Evolutionary conservation across 1,284 basidiomycete genomes (phyloP).

Genomic region (Rhodotorula glutinis): DNA sequence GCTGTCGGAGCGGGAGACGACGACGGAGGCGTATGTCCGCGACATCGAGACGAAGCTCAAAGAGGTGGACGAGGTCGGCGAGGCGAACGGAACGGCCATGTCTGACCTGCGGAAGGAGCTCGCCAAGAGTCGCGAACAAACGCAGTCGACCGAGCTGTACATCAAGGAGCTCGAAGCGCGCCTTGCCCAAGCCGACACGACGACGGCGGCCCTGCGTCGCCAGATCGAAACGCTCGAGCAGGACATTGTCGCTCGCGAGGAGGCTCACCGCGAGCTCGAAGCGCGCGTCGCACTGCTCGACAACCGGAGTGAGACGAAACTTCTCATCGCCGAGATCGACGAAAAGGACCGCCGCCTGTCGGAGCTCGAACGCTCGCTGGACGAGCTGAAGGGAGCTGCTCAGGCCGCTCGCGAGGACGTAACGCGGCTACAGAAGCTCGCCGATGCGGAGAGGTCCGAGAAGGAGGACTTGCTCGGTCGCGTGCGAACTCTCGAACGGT

Average conservation of each 20-base stretch:
- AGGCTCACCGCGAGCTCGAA: conserved; percentile 65
- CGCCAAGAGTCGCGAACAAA: conserved; percentile 68
- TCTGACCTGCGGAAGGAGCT: conserved; percentile 81
- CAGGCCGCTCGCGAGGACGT: conserved; percentile 64
- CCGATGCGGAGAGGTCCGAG: conserved; percentile 28
- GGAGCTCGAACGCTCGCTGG: conserved; percentile 70
- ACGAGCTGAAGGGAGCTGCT: conserved; percentile 67
- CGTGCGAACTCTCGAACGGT: conserved; percentile 30
- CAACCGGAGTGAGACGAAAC: conserved; percentile 58
- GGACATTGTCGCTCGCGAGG: conserved; percentile 68
- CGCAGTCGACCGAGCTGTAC: conserved; percentile 69
- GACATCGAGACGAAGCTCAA: conserved; percentile 80
- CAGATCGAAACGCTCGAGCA: conserved; percentile 73
- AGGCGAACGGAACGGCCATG: conserved; percentile 71
- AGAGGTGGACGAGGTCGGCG: conserved; percentile 69
- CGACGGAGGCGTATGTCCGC: conserved; percentile 87
- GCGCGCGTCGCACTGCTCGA: conserved; percentile 65
- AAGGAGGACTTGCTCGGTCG: conserved; percentile 33
- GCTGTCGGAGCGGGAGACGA: conserved; percentile 78
- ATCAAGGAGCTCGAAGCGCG: conserved; percentile 85
- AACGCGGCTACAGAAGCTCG: conserved; percentile 55
- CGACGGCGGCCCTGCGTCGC: conserved; percentile 62
- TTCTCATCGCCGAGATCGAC: conserved; percentile 68
- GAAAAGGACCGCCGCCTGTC: conserved; percentile 69
- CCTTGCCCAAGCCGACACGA: conserved; percentile 73